Percentiles rank a stretch among this genome's conserved stretches.
Conservation (phyloP, 495 filamentous ascomycete species). For the Podospora pseudopauciseta region DNA sequence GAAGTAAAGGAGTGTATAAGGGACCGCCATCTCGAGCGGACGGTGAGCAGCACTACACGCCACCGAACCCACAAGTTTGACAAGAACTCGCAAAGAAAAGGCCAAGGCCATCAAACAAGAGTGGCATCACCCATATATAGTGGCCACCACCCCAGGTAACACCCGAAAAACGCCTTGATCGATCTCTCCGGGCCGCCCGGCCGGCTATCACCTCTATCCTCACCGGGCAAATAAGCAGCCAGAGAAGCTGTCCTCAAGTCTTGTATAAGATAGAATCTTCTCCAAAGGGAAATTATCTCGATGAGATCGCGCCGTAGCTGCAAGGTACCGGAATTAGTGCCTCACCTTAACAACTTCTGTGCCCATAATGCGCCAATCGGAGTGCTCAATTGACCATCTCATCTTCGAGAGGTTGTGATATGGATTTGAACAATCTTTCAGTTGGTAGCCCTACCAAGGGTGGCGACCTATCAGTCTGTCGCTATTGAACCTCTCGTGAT, state of each 20-base stretch:
- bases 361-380: not conserved
- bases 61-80: not conserved
- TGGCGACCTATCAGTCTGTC: not conserved
- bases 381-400: not conserved
- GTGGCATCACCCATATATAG: not conserved
- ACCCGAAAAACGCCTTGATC: not conserved
- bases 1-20: not conserved
- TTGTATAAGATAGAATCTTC: not conserved
- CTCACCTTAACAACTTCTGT: not conserved
- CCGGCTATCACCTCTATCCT: not conserved
- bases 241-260: not conserved
- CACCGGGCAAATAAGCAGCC: not conserved
- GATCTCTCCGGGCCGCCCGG: not conserved
- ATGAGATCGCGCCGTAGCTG: not conserved
- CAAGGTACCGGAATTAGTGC: not conserved
- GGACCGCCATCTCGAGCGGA: not conserved
- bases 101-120: too few species aligned
- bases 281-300: not conserved
- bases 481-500: not conserved
- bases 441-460: not conserved
- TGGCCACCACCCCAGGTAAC: not conserved
- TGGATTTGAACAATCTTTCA: not conserved
- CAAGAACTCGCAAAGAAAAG: not conserved
- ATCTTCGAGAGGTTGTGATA: not conserved
- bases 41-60: not conserved